Percentiles rank a stretch among this genome's conserved stretches.
Evolutionary conservation across 148 eudicot species (phyloP).

Genomic region (Vaccinium macrocarpon): DNA sequence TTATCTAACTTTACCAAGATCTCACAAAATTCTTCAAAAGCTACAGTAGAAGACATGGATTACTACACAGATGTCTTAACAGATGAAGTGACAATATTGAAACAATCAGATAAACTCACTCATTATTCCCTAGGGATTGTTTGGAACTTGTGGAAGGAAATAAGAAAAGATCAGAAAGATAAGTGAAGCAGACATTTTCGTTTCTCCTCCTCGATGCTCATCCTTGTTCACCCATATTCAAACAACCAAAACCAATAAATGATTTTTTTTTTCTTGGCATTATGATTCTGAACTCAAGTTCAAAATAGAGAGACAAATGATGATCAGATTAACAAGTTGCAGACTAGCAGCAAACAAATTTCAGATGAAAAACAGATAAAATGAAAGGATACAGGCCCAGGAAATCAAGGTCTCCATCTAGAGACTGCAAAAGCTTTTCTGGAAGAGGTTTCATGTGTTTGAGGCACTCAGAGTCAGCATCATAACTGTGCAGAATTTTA

Average conservation of each 20-base stretch:
- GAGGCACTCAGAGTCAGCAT: constrained; percentile 44
- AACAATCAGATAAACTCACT: background rate
- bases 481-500: constrained; percentile 44
- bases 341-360: background rate
- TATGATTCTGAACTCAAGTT: background rate
- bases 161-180: background rate
- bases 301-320: background rate
- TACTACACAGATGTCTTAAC: background rate
- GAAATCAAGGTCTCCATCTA: constrained; percentile 57
- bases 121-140: background rate
- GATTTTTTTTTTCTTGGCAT: background rate
- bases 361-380: background rate
- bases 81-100: background rate
- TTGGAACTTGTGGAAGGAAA: background rate
- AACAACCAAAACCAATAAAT: background rate
- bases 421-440: constrained; percentile 41
- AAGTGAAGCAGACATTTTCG: background rate
- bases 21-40: background rate
- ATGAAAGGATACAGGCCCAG: constrained; percentile 77
- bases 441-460: constrained; percentile 60
- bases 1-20: background rate
- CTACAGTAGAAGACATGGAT: background rate
- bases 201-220: background rate
- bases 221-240: background rate
- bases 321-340: background rate